These are phyloP conservation scores for Rhexocercosporidium sp. DNA, from an alignment of 2,329 filamentous ascomycete species.

Conservation along the genomic window DNA sequence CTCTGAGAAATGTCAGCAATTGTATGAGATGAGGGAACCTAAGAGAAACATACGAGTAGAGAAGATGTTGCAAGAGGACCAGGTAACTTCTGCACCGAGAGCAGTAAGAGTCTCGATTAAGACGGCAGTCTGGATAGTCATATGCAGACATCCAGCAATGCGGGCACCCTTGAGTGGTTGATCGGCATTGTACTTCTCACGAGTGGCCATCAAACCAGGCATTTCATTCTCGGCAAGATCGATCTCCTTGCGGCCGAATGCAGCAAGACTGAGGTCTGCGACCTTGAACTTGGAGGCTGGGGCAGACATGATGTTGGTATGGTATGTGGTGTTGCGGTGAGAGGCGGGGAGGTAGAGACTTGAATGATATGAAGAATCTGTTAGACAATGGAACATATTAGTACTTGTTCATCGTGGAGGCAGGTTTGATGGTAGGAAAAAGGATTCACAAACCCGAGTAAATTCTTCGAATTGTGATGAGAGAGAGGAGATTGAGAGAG, in stretches of 20 bases:
- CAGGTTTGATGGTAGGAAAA: neutral
- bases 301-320: conserved; percentile 41
- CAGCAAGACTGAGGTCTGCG: conserved; percentile 95
- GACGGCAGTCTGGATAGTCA: conserved; percentile 98
- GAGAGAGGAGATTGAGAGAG: conserved; percentile 6
- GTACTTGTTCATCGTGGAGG: neutral
- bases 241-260: conserved; percentile 99
- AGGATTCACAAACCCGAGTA: conserved; percentile 10
- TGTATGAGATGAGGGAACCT: neutral
- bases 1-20: neutral
- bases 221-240: conserved; percentile 96
- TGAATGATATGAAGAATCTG: conserved; percentile 1
- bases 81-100: conserved; percentile 97
- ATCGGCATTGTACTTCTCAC: conserved; percentile 86
- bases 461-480: conserved; percentile 13
- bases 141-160: conserved; percentile 82
- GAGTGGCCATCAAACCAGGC: conserved; percentile 97
- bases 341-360: conserved; percentile 13
- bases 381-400: neutral
- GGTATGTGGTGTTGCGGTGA: conserved; percentile 27
- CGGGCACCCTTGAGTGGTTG: conserved; percentile 94
- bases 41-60: conserved; percentile 64
- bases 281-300: conserved; percentile 56
- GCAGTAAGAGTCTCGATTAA: conserved; percentile 96
- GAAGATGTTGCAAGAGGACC: conserved; percentile 99